phyloP scores from a whole-genome alignment of 73 alveolate species.

The Effrenium voratum region DNA sequence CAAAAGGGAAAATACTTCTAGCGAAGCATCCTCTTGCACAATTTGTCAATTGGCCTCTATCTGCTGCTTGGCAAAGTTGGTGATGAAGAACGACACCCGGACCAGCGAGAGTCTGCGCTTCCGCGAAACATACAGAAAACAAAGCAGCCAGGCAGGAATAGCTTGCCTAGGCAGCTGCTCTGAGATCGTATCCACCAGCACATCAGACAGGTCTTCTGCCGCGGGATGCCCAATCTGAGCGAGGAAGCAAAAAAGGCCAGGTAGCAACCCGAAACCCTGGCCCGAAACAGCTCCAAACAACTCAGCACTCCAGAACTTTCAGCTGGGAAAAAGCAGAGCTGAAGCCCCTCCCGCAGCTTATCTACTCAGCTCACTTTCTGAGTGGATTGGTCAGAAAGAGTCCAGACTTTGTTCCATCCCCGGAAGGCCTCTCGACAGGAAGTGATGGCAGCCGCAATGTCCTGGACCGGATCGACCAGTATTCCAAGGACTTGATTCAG shows the following conservation, averaged over 20 bases:
- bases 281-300: too few relatives aligned
- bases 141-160: background rate
- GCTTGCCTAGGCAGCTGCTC: conserved; percentile 19
- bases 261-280: too few relatives aligned
- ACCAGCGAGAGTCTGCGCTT: background rate
- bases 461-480: background rate
- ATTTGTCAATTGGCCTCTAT: conserved; percentile 26
- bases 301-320: too few relatives aligned
- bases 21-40: background rate
- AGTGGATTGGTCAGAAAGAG: too few relatives aligned
- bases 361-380: too few relatives aligned
- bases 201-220: conserved; percentile 79
- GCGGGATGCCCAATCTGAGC: conserved; percentile 73
- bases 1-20: background rate
- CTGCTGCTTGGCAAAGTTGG: conserved; percentile 43
- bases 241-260: too few relatives aligned
- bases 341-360: too few relatives aligned
- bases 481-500: too few relatives aligned
- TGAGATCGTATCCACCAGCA: conserved; percentile 56
- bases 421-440: conserved; percentile 56
- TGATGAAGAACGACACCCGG: conserved; percentile 56
- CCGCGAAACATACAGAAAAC: background rate
- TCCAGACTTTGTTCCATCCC: too few relatives aligned
- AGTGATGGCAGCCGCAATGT: conserved; percentile 55
- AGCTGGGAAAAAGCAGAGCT: too few relatives aligned